These are phyloP conservation scores for Aspergillus asperescens DNA, from an alignment of 495 filamentous ascomycete genomes.

Conservation along the genomic window DNA sequence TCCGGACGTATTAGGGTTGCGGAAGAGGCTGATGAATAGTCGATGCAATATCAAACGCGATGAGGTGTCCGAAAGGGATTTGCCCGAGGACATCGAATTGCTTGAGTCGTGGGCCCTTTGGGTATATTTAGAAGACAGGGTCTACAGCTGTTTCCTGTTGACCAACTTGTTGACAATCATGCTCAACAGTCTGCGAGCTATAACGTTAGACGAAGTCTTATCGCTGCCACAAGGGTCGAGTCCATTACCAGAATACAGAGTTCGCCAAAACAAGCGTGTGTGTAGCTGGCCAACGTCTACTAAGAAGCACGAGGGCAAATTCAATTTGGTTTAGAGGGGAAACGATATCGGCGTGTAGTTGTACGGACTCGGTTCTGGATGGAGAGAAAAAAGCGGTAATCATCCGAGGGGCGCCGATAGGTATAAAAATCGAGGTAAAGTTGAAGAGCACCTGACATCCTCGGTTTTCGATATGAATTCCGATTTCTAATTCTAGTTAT, in stretches of 20 bases:
- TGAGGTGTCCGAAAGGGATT: not conserved
- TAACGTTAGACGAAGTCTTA: slow-evolving; percentile 1
- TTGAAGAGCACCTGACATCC: slow-evolving; percentile 4
- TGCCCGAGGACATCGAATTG: not conserved
- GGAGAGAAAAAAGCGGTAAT: not conserved
- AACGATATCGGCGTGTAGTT: not conserved
- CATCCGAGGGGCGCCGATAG: not conserved
- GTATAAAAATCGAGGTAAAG: slow-evolving; percentile 3
- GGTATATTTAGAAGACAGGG: not conserved
- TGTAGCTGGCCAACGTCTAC: not conserved
- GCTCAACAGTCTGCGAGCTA: not conserved
- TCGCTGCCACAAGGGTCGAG: not conserved
- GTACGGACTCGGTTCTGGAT: not conserved
- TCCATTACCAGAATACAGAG: not conserved
- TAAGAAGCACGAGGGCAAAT: not conserved
- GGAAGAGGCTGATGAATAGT: not conserved
- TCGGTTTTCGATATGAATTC: slow-evolving; percentile 4
- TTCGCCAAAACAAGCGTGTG: not conserved
- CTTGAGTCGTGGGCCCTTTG: not conserved
- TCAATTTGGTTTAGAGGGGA: no score
- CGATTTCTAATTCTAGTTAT: slow-evolving; percentile 1
- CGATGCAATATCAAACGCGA: not conserved
- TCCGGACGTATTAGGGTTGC: not conserved
- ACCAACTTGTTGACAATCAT: slow-evolving; percentile 7
- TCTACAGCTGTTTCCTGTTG: not conserved